Base-by-base conservation (phyloP, 345 rosid species). In the Aquilaria sinensis region DNA sequence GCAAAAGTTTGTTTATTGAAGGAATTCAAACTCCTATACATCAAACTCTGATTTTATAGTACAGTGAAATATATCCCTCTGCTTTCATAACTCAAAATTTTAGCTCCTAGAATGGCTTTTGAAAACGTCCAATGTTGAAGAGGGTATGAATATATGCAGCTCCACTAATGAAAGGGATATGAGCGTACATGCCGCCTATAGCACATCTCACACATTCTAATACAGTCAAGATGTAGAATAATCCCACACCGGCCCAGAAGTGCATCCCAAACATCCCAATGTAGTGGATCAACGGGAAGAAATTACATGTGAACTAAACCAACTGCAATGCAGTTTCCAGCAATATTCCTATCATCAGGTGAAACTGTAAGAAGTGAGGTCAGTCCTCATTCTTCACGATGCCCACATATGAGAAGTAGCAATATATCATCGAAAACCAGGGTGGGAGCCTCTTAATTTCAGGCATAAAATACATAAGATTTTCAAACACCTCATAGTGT, bases 271-370 rank as follows among this genome's bases (percentile, higher is more conserved):
- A 78, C 60, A 34, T 67, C 50, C 97, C 98, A 37, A 67, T 73
- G 61, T 73, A 86, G 81, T 90, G 93, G 57, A 93, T 79, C 60
- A 87, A 67, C 6, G 98, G 97, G 64, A 85, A 67, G 58, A 93
- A 83, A 73, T 89, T 93, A 76, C 89, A 77, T 0, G 85, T 66
- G 41, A 71, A 75, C 94, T 90, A 90, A 12, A 85, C 53, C 32
- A 87, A 45, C 80, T 88, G 96, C 71, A 89, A 46, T 14, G 77
- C 72, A 11, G 85, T 87, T 66, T 93, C 97, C 47, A 92, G 46
- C 56, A 92, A 71, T 84, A 92, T 74, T 32, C 91, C 98, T 96
- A 92, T 84, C 94, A 89, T 87, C 74, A 92, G 58, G 69, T 92
- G 96, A 81, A 85, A 83, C 79, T 96, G 76, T 2, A 92, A 71